Evolutionary conservation across 192 early-diverging fungal species (phyloP).

Genomic region (Coemansia sp.): DNA sequence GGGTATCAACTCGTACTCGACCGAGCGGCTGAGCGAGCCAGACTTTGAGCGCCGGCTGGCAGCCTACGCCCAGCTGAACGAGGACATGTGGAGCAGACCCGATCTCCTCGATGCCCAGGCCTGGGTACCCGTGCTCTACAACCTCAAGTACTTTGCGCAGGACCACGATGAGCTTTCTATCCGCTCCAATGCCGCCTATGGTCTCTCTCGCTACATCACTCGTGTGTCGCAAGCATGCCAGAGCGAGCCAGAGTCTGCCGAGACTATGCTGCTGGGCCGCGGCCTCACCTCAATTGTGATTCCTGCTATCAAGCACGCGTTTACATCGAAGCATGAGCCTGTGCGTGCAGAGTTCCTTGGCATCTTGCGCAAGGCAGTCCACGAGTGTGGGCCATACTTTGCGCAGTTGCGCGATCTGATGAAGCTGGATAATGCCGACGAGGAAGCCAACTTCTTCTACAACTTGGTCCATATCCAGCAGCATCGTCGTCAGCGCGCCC

Average conservation of each 20-base stretch:
- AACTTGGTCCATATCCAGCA: slow-evolving; percentile 95
- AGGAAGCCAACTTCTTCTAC: slow-evolving; percentile 87
- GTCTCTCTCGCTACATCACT: slow-evolving; percentile 70
- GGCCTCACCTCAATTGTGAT: slow-evolving; percentile 25
- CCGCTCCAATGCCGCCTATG: slow-evolving; percentile 75
- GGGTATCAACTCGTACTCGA: slow-evolving; percentile 80
- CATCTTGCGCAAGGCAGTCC: slow-evolving; percentile 30
- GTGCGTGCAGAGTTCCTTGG: slow-evolving; percentile 40
- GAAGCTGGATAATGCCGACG: slow-evolving; percentile 39
- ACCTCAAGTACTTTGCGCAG: slow-evolving; percentile 77
- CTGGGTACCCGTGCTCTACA: slow-evolving; percentile 90
- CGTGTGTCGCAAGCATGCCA: slow-evolving; percentile 36
- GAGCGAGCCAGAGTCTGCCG: slow-evolving; percentile 13
- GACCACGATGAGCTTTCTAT: slow-evolving; percentile 86
- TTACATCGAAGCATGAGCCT: slow-evolving; percentile 29
- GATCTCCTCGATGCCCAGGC: slow-evolving; percentile 61
- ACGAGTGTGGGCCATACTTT: slow-evolving; percentile 33
- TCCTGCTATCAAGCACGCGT: slow-evolving; percentile 38
- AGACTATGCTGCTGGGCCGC: slow-evolving; percentile 14
- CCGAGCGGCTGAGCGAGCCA: slow-evolving; percentile 73
- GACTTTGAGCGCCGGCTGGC: slow-evolving; percentile 83
- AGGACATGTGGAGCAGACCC: slow-evolving; percentile 57
- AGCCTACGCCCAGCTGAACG: slow-evolving; percentile 71
- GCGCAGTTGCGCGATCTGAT: slow-evolving; percentile 43
- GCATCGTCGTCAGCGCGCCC: slow-evolving; percentile 84